Percentiles rank a stretch among this genome's conserved stretches.
Conservation (phyloP, 495 filamentous ascomycete genomes). For the Xylaria curta region DNA sequence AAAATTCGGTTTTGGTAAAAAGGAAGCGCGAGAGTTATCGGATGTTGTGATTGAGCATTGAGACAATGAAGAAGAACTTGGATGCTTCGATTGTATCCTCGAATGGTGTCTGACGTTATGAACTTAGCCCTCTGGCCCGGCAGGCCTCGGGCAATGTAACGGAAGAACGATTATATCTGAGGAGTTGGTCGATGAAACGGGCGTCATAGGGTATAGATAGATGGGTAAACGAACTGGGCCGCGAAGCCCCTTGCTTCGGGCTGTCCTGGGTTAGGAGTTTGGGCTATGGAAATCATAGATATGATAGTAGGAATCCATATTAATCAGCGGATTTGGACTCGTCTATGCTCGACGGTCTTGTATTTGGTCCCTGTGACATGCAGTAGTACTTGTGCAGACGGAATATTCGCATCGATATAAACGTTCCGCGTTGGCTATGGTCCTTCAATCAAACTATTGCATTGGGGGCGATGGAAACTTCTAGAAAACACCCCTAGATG, state of each 20-base stretch:
- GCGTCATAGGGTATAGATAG: constrained; percentile 22
- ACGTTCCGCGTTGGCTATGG: not conserved
- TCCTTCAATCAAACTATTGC: no score
- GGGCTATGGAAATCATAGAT: not conserved
- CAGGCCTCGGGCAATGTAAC: constrained; percentile 1
- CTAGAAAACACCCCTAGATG: not conserved
- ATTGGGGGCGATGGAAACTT: not conserved
- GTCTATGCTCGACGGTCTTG: not conserved
- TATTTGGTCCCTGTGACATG: not conserved
- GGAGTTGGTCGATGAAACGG: constrained; percentile 15
- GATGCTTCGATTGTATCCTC: constrained; percentile 1
- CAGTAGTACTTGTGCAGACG: not conserved
- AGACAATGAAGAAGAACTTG: not conserved
- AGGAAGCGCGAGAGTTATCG: not conserved
- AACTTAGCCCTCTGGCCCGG: not conserved
- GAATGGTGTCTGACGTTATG: constrained; percentile 2
- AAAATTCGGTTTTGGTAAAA: constrained; percentile 19
- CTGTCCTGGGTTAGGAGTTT: constrained; percentile 4
- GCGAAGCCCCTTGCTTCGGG: constrained; percentile 2
- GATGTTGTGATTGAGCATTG: constrained; percentile 19
- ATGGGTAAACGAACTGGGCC: constrained; percentile 1
- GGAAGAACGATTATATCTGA: not conserved
- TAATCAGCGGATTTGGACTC: not conserved
- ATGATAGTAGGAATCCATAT: not conserved
- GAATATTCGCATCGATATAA: not conserved